phyloP scores from a whole-genome alignment of 139 green algal genomes.

The Chlamydomonas schloesseri region DNA sequence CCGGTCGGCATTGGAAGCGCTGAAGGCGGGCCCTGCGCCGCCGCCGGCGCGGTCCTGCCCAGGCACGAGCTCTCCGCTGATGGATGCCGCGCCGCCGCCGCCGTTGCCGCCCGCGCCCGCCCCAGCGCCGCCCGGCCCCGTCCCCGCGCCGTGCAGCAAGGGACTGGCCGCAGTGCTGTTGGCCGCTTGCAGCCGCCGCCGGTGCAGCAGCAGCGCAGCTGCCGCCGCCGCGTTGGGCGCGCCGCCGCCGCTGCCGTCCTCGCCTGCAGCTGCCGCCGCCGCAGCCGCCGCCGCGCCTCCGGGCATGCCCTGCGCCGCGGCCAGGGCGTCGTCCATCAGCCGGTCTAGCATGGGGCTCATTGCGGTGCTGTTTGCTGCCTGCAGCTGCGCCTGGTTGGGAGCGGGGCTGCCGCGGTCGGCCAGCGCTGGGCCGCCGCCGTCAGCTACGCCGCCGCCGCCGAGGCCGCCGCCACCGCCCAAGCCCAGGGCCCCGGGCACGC shows the following conservation, averaged over 20 bases:
- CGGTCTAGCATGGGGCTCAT: background rate
- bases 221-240: too few relatives aligned
- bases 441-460: background rate
- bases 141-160: too few relatives aligned
- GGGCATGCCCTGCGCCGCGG: too few relatives aligned
- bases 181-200: too few relatives aligned
- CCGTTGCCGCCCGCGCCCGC: background rate
- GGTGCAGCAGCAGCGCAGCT: too few relatives aligned
- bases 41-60: background rate
- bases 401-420: slow-evolving; percentile 1
- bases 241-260: too few relatives aligned
- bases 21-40: slow-evolving; percentile 27
- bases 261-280: background rate
- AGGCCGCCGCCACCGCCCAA: background rate
- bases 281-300: background rate
- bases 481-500: too few relatives aligned
- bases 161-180: too few relatives aligned
- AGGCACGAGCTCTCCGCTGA: background rate
- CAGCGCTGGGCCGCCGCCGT: background rate
- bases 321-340: too few relatives aligned
- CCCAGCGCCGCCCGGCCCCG: too few relatives aligned
- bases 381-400: slow-evolving; percentile 6
- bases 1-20: slow-evolving; percentile 25
- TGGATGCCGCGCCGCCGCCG: background rate
- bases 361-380: slow-evolving; percentile 38